phyloP scores from a whole-genome alignment of 768 basidiomycete genomes.

The Mycena latifolia region DNA sequence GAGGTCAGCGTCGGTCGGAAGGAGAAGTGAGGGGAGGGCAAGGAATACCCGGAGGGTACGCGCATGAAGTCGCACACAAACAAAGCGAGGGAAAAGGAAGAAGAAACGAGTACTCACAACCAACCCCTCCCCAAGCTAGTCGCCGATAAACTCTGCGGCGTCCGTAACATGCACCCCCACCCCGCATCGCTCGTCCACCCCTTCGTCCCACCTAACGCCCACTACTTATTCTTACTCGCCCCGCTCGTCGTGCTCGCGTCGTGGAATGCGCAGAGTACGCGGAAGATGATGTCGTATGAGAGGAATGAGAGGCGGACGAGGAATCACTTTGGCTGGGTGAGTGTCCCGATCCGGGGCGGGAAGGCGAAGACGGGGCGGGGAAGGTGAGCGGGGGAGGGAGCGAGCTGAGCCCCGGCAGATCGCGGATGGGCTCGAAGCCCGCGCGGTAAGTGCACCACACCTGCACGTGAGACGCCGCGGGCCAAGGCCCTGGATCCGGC shows the following conservation, averaged over 20 bases:
- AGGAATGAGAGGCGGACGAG: not conserved
- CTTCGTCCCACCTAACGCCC: too few relatives aligned
- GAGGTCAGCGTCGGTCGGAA: not conserved
- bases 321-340: not conserved
- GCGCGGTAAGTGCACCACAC: not conserved
- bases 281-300: too few relatives aligned
- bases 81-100: too few relatives aligned
- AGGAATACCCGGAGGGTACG: not conserved
- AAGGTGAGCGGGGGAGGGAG: not conserved
- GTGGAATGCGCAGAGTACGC: too few relatives aligned
- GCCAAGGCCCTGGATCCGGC: not conserved
- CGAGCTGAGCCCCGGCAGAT: not conserved
- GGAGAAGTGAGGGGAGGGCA: too few relatives aligned
- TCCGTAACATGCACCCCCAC: too few relatives aligned
- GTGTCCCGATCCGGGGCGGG: not conserved
- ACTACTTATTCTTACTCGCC: too few relatives aligned
- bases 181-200: too few relatives aligned
- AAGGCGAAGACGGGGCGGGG: not conserved
- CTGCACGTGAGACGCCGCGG: not conserved
- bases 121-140: not conserved
- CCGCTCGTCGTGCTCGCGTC: too few relatives aligned
- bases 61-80: not conserved
- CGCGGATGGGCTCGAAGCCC: not conserved
- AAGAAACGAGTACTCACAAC: not conserved
- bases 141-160: too few relatives aligned